Base-by-base conservation (phyloP, 2,329 filamentous ascomycete species). In the Exophiala oligosperma region DNA sequence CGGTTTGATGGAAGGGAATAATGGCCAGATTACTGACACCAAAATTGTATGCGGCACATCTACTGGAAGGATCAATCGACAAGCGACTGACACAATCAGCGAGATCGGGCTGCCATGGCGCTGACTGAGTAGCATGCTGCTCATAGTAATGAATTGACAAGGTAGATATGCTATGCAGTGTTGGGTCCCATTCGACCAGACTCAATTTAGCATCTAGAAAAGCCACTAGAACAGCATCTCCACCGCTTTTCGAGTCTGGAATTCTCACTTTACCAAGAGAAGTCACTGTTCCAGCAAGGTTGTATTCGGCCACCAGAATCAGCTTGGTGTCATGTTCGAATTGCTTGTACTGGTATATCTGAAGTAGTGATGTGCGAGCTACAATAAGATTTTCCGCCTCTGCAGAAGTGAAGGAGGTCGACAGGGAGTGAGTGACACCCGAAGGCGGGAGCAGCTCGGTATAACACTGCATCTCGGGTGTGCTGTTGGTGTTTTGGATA, bases 71-170 rank as follows among this genome's bases (percentile, higher is more conserved):
- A 69, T 99, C 94, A 59, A 93, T 90, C 50, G 88, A 89, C 68
- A 99, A 79, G 68, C 90, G 89, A 72, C 89, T 96, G 73, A 86
- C 83, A 71, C 88, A 91, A 62, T 89, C 84, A 71, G 84, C 85
- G 68, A 95, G 77, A 55, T 88, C 84, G 52, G 88, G 83, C 51
- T 89, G 86, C 88, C 92, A 97, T 0, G 93, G 92, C 62, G 85
- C 89, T 53, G 88, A 86, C 65, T 89, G 85, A 61, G 93, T 79
- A 71, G 96, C 92, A 70, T 97, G 92, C 72, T 94, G 90, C 74
- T 99, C 94, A 76, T 97, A 99, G 80, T 92, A 97, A 77, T 99
- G 94, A 68, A 99, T 93, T 52, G 93, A 97, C 63, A 94, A 85
- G 53, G 93, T 97, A 67, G 88, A 87, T 67, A 97, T 86, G 52